These are phyloP conservation scores for Mesembryanthemum crystallinum DNA, from an alignment of 148 eudicot species.

Conservation along the genomic window DNA sequence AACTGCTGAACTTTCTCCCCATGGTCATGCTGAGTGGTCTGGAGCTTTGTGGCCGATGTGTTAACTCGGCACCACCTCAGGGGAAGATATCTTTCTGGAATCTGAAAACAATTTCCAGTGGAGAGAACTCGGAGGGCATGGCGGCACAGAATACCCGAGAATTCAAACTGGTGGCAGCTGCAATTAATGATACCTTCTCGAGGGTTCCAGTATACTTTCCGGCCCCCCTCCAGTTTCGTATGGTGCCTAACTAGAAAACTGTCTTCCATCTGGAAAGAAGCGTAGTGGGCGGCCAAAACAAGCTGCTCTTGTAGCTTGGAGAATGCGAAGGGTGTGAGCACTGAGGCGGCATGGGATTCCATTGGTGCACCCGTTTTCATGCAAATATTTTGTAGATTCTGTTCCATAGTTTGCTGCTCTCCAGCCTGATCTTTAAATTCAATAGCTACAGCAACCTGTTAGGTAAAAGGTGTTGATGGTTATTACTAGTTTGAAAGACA, in stretches of 20 bases:
- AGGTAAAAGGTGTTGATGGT: neutral
- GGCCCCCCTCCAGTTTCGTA: slow-evolving; percentile 80
- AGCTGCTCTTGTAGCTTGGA: slow-evolving; percentile 93
- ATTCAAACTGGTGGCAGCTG: slow-evolving; percentile 81
- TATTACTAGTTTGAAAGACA: too few relatives aligned
- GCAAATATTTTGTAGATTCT: slow-evolving; percentile 84
- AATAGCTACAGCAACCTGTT: slow-evolving; percentile 77
- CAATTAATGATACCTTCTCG: slow-evolving; percentile 72
- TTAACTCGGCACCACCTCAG: slow-evolving; percentile 76
- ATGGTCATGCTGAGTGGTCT: slow-evolving; percentile 35
- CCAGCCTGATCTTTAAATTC: slow-evolving; percentile 94
- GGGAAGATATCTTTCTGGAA: slow-evolving; percentile 85
- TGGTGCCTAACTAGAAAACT: slow-evolving; percentile 80
- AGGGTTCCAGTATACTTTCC: slow-evolving; percentile 79
- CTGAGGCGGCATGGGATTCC: slow-evolving; percentile 90
- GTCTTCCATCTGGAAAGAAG: slow-evolving; percentile 77
- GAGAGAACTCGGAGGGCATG: slow-evolving; percentile 92
- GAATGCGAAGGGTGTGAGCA: slow-evolving; percentile 88
- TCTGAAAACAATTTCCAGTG: slow-evolving; percentile 84
- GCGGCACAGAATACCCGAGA: slow-evolving; percentile 79
- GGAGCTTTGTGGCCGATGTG: slow-evolving; percentile 40
- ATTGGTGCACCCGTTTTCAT: slow-evolving; percentile 91
- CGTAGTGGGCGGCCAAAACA: slow-evolving; percentile 84
- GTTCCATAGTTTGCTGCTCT: slow-evolving; percentile 93
- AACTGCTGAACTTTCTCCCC: slow-evolving; percentile 60